Base-by-base conservation (phyloP, 352 stramenopile genomes). In the Phytophthora quininea region DNA sequence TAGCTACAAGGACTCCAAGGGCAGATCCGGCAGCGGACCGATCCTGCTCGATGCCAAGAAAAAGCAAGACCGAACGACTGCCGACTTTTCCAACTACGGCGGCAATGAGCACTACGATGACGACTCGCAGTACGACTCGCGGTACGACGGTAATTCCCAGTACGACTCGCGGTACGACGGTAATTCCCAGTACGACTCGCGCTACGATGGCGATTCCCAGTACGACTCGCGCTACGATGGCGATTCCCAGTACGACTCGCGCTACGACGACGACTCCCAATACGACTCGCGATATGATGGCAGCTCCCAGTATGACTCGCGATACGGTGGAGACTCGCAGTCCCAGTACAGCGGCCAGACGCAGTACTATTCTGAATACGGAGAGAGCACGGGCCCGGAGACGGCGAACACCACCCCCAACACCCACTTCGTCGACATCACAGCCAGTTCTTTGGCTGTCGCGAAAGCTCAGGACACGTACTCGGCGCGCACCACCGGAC, bases 301-400 rank as follows among this genome's bases (percentile, higher is more conserved):
- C 19, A 24, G 0, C 19, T 24, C 19, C 19, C 19, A 24, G 0
- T 24, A 24, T 0, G 19, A 24, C 19, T 24, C 19, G 19, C 19
- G 19, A 24, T 24, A 24, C 19, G 69, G 51, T 10, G 59, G 31
- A 0, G 14, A 69, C 2, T 58, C 58, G 0, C 24, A 71, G 35
- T 24, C 19, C 19, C 19, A 24, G 19, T 74, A 66, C 27, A 49
- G 51, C 7, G 35, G 52, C 8, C 62, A 68, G n/a, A 70, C 73
- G 2, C 73, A 80, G 24, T 87, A 74, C 62, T 71, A 74, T 32
- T 59, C 64, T 8, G 64, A 77, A 31, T 76, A 74, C 55, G 71
- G 60, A 24, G 64, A 66, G 12, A 74, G 54, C 51, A 61, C 76
- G 4, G 71, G 64, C 0, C 62, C 62, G 3, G 71, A 78, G 11